These are phyloP conservation scores for Tolypocladium sp. DNA, from an alignment of 2,329 filamentous ascomycete species.

Conservation along the genomic window DNA sequence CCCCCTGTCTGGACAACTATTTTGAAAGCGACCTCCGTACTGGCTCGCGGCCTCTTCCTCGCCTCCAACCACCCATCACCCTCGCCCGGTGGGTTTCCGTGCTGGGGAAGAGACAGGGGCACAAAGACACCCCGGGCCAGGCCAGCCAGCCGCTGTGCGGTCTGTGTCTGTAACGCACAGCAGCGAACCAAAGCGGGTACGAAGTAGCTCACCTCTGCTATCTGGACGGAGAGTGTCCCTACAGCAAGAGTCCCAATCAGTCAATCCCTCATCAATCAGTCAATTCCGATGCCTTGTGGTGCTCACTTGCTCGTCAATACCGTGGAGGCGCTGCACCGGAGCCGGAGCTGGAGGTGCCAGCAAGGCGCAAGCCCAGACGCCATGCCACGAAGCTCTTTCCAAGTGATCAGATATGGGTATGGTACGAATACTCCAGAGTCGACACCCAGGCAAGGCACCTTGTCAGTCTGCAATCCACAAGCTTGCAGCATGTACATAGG, in stretches of 20 bases:
- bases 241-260: neutral
- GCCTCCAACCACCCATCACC: neutral
- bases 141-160: conserved; percentile 1
- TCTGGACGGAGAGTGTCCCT: neutral
- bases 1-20: too few species aligned
- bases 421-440: neutral
- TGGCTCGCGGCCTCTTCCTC: neutral
- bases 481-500: neutral
- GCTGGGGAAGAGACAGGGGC: conserved; percentile 1
- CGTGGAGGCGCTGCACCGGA: neutral
- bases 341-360: neutral
- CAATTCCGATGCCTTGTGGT: neutral
- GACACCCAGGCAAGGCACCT: neutral
- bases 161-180: neutral
- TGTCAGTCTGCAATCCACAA: neutral
- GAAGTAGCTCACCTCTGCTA: neutral
- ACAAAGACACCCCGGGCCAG: neutral
- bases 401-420: neutral
- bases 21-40: too few species aligned
- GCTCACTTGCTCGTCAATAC: neutral
- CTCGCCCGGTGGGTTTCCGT: conserved; percentile 1
- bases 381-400: neutral
- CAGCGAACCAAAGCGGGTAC: neutral
- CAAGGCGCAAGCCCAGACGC: neutral
- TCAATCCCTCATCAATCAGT: neutral